These are phyloP conservation scores for Pseudonitzschia pungens DNA, from an alignment of 108 stramenopile species.

Conservation along the genomic window DNA sequence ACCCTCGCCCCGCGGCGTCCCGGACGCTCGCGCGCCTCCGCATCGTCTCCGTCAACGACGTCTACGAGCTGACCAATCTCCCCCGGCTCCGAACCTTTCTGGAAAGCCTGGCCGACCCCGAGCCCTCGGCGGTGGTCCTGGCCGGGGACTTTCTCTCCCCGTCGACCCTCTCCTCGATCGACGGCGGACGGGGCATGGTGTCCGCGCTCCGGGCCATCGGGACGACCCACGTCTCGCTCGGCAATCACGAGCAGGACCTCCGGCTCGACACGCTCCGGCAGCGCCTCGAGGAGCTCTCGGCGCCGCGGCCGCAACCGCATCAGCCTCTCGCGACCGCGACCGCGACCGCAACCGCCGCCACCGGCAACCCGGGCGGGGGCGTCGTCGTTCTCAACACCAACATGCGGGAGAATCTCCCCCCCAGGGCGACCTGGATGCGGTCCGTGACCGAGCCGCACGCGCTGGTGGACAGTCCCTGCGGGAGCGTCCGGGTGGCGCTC, in stretches of 20 bases:
- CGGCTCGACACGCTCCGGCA: constrained; percentile 40
- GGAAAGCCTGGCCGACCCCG: background rate
- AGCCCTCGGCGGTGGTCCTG: constrained; percentile 50
- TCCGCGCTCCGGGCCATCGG: constrained; percentile 54
- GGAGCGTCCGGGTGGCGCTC: constrained; percentile 44
- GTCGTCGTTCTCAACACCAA: constrained; percentile 62
- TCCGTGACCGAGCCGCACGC: constrained; percentile 32
- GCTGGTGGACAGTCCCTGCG: constrained; percentile 27
- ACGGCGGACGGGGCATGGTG: constrained; percentile 66
- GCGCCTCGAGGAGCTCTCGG: constrained; percentile 42
- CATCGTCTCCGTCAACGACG: constrained; percentile 43
- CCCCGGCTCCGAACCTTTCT: constrained; percentile 38
- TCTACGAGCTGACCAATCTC: constrained; percentile 39
- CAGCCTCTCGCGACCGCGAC: too few relatives aligned
- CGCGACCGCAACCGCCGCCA: background rate
- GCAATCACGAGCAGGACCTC: constrained; percentile 81
- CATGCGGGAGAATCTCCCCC: constrained; percentile 37
- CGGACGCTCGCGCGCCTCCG: constrained; percentile 3
- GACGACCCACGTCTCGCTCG: constrained; percentile 67
- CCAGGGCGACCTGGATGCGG: constrained; percentile 34
- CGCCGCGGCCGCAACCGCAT: too few relatives aligned
- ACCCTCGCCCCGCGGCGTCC: too few relatives aligned
- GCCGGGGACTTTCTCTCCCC: constrained; percentile 75
- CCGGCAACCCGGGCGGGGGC: constrained; percentile 6
- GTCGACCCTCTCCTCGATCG: constrained; percentile 62